Percentiles rank a stretch among this genome's conserved stretches.
Evolutionary conservation across 2,329 filamentous ascomycete genomes (phyloP).

Genomic region (Emergomyces africanus): DNA sequence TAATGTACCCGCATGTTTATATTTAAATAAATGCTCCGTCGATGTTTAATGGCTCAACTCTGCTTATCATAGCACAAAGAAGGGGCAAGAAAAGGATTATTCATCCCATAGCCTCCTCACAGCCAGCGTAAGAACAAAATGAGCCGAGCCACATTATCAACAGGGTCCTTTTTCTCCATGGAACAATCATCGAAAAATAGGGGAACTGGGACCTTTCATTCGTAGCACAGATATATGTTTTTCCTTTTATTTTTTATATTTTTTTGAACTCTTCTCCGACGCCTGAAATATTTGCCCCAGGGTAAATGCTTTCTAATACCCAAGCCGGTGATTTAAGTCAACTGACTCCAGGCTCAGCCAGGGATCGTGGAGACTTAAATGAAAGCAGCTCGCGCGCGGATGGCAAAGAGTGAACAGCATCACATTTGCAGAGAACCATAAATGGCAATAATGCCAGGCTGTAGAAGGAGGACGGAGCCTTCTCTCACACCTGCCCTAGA

Average conservation of each 20-base stretch:
- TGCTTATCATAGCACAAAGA: not conserved
- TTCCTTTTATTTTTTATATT: too few relatives aligned
- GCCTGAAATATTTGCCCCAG: not conserved
- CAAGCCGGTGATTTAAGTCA: not conserved
- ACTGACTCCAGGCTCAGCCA: not conserved
- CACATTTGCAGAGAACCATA: too few relatives aligned
- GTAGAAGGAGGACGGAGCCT: not conserved
- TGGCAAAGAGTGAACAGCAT: not conserved
- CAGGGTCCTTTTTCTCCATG: not conserved
- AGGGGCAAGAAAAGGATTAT: not conserved
- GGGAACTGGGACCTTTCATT: not conserved
- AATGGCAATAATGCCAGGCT: not conserved
- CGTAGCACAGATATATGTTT: not conserved
- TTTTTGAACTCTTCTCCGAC: not conserved
- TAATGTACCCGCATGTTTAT: not conserved
- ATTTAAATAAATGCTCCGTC: not conserved
- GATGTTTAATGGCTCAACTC: not conserved
- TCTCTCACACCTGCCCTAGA: not conserved
- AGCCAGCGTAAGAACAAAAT: not conserved
- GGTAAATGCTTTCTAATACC: not conserved
- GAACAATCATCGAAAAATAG: not conserved
- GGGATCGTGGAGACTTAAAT: not conserved
- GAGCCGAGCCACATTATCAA: not conserved
- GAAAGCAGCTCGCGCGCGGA: not conserved
- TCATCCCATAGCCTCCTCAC: not conserved